Evolutionary conservation across 352 stramenopile species (phyloP).

Genomic region (Pythium volutum): DNA sequence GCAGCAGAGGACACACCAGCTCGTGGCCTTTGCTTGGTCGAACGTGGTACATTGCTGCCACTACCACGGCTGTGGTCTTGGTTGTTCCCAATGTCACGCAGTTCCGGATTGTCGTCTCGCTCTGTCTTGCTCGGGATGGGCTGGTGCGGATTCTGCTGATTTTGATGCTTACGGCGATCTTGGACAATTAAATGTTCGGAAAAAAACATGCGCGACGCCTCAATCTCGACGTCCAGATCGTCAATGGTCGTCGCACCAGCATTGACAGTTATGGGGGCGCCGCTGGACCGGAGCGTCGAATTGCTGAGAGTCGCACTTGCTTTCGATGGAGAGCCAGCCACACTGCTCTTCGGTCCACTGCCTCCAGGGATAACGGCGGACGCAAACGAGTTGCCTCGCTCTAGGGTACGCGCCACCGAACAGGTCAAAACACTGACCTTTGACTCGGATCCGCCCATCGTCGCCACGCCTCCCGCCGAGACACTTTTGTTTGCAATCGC

Average conservation of each 20-base stretch:
- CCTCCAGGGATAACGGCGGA: constrained; percentile 17
- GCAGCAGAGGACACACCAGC: constrained; percentile 6
- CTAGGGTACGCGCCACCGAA: constrained; percentile 24
- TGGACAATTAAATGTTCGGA: constrained; percentile 72
- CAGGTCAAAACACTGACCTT: constrained; percentile 52
- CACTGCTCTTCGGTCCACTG: constrained; percentile 11
- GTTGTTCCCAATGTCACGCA: background rate
- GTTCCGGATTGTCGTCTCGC: background rate
- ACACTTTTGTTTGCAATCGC: constrained; percentile 22
- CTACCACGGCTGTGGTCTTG: background rate
- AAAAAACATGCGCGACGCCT: constrained; percentile 87
- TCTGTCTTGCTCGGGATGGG: background rate
- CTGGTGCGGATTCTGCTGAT: background rate
- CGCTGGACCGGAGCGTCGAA: constrained; percentile 19
- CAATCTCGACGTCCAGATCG: constrained; percentile 76
- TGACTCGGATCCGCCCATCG: constrained; percentile 35
- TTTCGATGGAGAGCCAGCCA: constrained; percentile 17
- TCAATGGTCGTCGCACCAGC: constrained; percentile 30
- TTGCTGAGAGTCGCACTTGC: constrained; percentile 12
- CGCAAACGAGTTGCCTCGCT: constrained; percentile 32
- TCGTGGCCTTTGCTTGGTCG: constrained; percentile 1
- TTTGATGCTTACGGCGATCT: constrained; percentile 37
- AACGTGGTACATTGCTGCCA: background rate
- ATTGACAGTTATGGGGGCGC: background rate
- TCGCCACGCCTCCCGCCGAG: background rate